Base-by-base conservation (phyloP, 257 asterid genomes). In the Solanum sitiens region DNA sequence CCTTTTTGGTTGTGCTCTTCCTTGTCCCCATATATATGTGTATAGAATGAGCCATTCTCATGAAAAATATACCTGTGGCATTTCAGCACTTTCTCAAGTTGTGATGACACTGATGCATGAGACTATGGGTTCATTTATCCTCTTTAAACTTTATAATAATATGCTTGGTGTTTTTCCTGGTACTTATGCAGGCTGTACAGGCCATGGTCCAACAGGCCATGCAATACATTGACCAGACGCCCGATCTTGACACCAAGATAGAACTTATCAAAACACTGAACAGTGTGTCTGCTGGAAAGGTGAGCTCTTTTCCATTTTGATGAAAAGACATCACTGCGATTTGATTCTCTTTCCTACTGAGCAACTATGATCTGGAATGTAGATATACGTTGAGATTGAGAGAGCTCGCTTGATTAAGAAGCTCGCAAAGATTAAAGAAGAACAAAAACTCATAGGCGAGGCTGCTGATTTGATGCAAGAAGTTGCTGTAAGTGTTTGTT, bases 391-490 rank as follows among this genome's bases (percentile, higher is more conserved):
- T 87, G 99, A 97, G 95, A 97, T 97, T 75, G 99, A 97, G 93
- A 92, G 99, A 87, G 98, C 99, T 90, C 94, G 99, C 77, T 91
- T 97, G 93, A 94, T 97, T 83, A 97, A 94, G 95, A 97, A 90
- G 89, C 99, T 97, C 32, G 98, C 99, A 9, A 97, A 93, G 89
- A 93, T 97, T 56, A 97, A 95, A 89, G 99, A 97, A 92, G 98
- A 94, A 56, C 98, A 97, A 91, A 98, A 98, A 33, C 93, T 90
- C 82, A 92, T 95, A 87, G 95, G 96, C 42, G 99, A 95, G 88
- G 99, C 99, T 86, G 99, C 99, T 14, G 99, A 97, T 87, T 91
- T 97, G 94, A 97, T 95, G 99, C 99, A 97, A 90, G 99, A 97
- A 95, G 91, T 97, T 93, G 99, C 99, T 94, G 99, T 96, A 16